These are phyloP conservation scores for Gastrolobium bilobum DNA, from an alignment of 306 rosid genomes.

Conservation along the genomic window DNA sequence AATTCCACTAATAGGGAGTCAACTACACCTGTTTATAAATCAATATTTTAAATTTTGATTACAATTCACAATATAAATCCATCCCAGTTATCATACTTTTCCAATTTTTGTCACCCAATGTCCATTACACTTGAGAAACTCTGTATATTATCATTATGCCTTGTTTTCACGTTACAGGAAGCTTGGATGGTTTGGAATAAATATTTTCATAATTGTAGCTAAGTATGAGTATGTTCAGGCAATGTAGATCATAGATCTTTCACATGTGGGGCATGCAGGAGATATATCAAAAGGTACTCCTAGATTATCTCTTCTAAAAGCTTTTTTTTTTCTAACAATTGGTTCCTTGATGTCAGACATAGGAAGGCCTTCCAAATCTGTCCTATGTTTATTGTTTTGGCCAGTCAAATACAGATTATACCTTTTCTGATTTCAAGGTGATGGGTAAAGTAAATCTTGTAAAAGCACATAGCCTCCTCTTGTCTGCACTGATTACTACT, in stretches of 20 bases:
- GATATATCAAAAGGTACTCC: constrained; percentile 2
- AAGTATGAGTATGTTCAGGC: constrained; percentile 21
- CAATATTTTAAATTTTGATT: neutral
- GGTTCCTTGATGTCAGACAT: constrained; percentile 12
- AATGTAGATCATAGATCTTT: constrained; percentile 3
- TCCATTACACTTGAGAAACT: constrained; percentile 17
- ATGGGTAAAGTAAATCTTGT: constrained; percentile 13
- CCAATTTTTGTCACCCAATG: neutral
- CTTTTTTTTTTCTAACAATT: neutral
- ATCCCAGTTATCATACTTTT: constrained; percentile 20
- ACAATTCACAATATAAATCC: neutral
- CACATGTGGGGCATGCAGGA: constrained; percentile 18
- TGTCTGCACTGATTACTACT: neutral
- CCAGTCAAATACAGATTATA: constrained; percentile 6
- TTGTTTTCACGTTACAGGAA: constrained; percentile 9
- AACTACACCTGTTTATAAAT: neutral
- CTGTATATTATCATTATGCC: neutral
- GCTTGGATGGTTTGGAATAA: constrained; percentile 17
- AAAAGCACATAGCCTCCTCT: neutral
- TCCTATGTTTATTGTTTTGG: constrained; percentile 3
- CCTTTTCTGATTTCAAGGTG: neutral
- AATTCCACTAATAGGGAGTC: constrained; percentile 5
- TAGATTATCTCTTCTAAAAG: constrained; percentile 7
- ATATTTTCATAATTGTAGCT: constrained; percentile 22
- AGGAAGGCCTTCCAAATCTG: constrained; percentile 27